These are phyloP conservation scores for Tricholoma terreum DNA, from an alignment of 768 basidiomycete genomes.

Conservation along the genomic window DNA sequence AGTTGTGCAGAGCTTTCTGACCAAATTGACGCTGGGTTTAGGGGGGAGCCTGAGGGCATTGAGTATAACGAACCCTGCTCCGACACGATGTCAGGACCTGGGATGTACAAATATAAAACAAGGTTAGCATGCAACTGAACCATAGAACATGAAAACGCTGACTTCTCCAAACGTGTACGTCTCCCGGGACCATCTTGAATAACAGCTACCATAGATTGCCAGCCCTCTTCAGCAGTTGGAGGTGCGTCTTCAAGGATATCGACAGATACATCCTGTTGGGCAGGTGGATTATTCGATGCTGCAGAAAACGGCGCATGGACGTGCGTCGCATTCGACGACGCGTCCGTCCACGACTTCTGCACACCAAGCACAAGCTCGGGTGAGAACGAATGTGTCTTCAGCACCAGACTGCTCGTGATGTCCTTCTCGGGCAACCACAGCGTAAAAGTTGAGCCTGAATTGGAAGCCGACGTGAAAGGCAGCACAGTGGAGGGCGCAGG, in stretches of 20 bases:
- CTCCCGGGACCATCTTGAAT: conserved; percentile 20
- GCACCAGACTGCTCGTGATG: conserved; percentile 30
- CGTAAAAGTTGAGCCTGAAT: conserved; percentile 21
- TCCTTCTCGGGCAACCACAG: conserved; percentile 34
- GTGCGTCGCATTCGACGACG: conserved; percentile 14
- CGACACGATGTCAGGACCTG: conserved; percentile 41
- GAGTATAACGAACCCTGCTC: conserved; percentile 68
- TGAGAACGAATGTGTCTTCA: conserved; percentile 28
- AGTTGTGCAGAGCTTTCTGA: conserved; percentile 54
- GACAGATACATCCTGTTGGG: conserved; percentile 37
- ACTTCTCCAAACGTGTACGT: conserved; percentile 62
- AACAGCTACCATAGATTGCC: conserved; percentile 52
- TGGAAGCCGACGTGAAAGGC: conserved; percentile 39
- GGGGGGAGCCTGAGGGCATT: conserved; percentile 53
- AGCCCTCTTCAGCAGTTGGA: conserved; percentile 56
- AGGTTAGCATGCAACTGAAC: conserved; percentile 12
- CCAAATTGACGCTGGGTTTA: conserved; percentile 43
- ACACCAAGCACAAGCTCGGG: conserved; percentile 34
- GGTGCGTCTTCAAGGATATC: conserved; percentile 72
- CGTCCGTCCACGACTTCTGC: conserved; percentile 31
- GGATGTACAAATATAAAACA: conserved; percentile 29
- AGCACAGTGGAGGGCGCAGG: conserved; percentile 58
- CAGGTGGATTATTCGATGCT: conserved; percentile 24
- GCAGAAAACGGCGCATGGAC: conserved; percentile 10
- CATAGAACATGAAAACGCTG: conserved; percentile 25